Evolutionary conservation across 2,329 filamentous ascomycete genomes (phyloP).

Genomic region (Fusarium pseudoanthophilum): DNA sequence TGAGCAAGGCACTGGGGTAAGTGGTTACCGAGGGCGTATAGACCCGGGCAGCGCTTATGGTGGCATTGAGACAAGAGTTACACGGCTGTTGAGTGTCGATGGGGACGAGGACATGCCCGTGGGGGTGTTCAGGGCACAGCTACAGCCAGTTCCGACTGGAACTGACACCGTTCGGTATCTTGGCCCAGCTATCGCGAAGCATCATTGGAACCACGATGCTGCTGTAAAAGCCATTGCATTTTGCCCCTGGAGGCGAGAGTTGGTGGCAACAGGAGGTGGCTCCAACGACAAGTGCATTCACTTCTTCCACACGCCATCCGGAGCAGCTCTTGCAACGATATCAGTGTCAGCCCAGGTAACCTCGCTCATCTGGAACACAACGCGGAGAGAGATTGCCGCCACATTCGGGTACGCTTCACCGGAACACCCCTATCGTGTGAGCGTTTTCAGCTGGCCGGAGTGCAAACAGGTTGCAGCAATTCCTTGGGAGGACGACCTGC

Average conservation of each 20-base stretch:
- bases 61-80: conserved; percentile 26
- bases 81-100: not conserved
- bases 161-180: conserved; percentile 59
- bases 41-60: conserved; percentile 14
- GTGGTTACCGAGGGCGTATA: conserved; percentile 2
- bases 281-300: conserved; percentile 96
- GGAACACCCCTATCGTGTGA: conserved; percentile 88
- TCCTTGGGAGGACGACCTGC: conserved; percentile 81
- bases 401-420: conserved; percentile 95
- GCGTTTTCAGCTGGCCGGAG: conserved; percentile 93
- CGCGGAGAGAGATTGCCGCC: conserved; percentile 85
- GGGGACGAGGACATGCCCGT: not conserved
- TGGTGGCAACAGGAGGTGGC: conserved; percentile 91
- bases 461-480: conserved; percentile 88
- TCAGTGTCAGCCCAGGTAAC: conserved; percentile 94
- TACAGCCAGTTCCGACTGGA: conserved; percentile 45
- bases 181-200: conserved; percentile 67
- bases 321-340: conserved; percentile 87
- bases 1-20: not conserved
- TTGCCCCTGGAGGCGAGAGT: conserved; percentile 89
- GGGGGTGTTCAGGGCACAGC: conserved; percentile 37
- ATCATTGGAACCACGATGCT: conserved; percentile 82
- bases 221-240: conserved; percentile 98
- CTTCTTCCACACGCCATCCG: conserved; percentile 90
- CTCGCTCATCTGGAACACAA: conserved; percentile 88